Evolutionary conservation across 176 grass and related monocot genomes (phyloP).

Genomic region (Oryza rufipogon): DNA sequence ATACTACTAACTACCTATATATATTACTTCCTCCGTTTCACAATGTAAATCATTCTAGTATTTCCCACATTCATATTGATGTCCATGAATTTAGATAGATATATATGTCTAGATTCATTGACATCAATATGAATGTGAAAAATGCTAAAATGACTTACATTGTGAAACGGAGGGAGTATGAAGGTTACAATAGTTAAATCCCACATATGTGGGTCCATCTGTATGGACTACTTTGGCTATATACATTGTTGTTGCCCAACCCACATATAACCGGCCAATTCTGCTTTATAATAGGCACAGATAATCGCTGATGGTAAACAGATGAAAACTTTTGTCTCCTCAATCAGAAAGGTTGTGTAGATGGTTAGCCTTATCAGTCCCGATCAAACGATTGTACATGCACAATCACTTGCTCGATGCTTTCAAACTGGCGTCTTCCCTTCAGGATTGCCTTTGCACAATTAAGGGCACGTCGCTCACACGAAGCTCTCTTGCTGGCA

Average conservation of each 20-base stretch:
- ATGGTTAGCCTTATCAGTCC: not conserved
- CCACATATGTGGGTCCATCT: too few relatives aligned
- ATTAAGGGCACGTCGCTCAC: slow-evolving; percentile 66
- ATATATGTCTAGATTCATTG: too few relatives aligned
- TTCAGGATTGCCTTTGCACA: slow-evolving; percentile 78
- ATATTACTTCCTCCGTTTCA: too few relatives aligned
- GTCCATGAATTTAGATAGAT: too few relatives aligned
- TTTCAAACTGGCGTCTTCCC: slow-evolving; percentile 55
- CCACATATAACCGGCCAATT: not conserved
- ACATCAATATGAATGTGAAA: too few relatives aligned
- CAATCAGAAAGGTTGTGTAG: not conserved
- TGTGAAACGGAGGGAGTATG: too few relatives aligned
- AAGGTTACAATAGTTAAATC: too few relatives aligned
- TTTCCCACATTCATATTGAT: too few relatives aligned
- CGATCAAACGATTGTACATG: slow-evolving; percentile 34
- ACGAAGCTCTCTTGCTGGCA: slow-evolving; percentile 58
- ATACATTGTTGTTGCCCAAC: not conserved
- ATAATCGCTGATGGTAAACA: not conserved
- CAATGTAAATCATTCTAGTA: too few relatives aligned
- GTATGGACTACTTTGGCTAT: too few relatives aligned
- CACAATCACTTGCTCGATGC: slow-evolving; percentile 60
- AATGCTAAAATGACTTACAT: too few relatives aligned
- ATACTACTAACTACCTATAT: too few relatives aligned
- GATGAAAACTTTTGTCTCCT: not conserved
- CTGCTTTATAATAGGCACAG: not conserved